A percentile compares a stretch with the other conserved stretches of the same genome.
phyloP scores from a whole-genome alignment of 148 eudicot genomes.

The Cornus suecica region DNA sequence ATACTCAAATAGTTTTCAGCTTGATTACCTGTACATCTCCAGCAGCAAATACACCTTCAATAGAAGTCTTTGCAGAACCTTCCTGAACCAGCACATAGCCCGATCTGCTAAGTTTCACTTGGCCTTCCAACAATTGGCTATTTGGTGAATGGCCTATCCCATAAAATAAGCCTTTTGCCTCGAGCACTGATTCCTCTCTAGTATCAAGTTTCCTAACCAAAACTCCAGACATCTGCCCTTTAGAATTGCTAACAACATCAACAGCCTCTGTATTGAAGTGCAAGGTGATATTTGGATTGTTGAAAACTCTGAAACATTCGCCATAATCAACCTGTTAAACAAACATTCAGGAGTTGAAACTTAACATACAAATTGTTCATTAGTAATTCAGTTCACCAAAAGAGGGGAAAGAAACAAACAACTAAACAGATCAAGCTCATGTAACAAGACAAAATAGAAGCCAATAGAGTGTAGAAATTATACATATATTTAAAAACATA shows the following conservation, averaged over 20 bases:
- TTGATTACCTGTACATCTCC: conserved; percentile 92
- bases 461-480: too few species aligned
- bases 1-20: background rate
- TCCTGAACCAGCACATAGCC: conserved; percentile 87
- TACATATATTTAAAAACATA: too few species aligned
- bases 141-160: conserved; percentile 98
- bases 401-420: background rate
- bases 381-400: conserved; percentile 27
- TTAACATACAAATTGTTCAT: conserved; percentile 42
- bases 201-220: conserved; percentile 66
- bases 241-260: conserved; percentile 84
- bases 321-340: conserved; percentile 99
- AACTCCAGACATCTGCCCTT: conserved; percentile 95
- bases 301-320: conserved; percentile 99
- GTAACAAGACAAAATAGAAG: background rate
- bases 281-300: conserved; percentile 96
- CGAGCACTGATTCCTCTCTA: conserved; percentile 79
- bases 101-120: conserved; percentile 69
- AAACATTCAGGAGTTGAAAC: conserved; percentile 92
- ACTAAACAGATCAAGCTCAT: background rate
- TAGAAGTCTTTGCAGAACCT: conserved; percentile 74
- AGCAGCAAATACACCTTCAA: conserved; percentile 91
- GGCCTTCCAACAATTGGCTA: conserved; percentile 85
- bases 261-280: conserved; percentile 96
- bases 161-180: conserved; percentile 84